Evolutionary conservation across 2,329 filamentous ascomycete genomes (phyloP).

Genomic region (Fusarium burgessii): DNA sequence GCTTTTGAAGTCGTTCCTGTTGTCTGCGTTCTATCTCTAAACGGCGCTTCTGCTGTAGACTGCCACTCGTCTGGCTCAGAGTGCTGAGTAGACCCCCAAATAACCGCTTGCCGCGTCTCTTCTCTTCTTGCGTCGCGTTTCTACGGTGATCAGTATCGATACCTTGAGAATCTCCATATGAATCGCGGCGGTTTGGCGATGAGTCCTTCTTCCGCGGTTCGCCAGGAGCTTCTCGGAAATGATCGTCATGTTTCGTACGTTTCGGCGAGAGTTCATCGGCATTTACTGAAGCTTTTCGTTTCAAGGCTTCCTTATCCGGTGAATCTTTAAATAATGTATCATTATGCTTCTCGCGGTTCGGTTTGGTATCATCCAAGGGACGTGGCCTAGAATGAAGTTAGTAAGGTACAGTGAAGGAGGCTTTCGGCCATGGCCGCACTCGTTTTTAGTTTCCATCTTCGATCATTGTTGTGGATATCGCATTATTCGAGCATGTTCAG

Average conservation of each 20-base stretch:
- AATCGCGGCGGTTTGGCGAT: constrained; percentile 16
- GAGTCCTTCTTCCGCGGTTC: constrained; percentile 35
- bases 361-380: constrained; percentile 25
- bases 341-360: constrained; percentile 3
- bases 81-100: constrained; percentile 86
- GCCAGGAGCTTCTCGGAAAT: constrained; percentile 25
- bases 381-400: constrained; percentile 37
- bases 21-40: constrained; percentile 86
- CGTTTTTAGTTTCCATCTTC: constrained; percentile 39
- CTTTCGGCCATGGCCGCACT: constrained; percentile 31
- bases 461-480: background rate
- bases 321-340: constrained; percentile 2
- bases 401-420: constrained; percentile 13
- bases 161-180: constrained; percentile 10
- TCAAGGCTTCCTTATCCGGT: constrained; percentile 35
- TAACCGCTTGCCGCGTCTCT: constrained; percentile 83
- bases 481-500: background rate
- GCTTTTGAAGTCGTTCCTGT: constrained; percentile 78
- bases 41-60: constrained; percentile 74
- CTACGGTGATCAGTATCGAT: constrained; percentile 40
- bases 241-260: constrained; percentile 43
- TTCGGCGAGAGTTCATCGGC: constrained; percentile 42
- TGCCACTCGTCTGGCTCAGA: constrained; percentile 77
- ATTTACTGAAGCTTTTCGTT: constrained; percentile 48
- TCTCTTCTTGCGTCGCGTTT: constrained; percentile 72